A percentile compares a stretch with the other conserved stretches of the same genome.
Evolutionary conservation across 306 rosid species (phyloP).

Genomic region (Corylus americana): DNA sequence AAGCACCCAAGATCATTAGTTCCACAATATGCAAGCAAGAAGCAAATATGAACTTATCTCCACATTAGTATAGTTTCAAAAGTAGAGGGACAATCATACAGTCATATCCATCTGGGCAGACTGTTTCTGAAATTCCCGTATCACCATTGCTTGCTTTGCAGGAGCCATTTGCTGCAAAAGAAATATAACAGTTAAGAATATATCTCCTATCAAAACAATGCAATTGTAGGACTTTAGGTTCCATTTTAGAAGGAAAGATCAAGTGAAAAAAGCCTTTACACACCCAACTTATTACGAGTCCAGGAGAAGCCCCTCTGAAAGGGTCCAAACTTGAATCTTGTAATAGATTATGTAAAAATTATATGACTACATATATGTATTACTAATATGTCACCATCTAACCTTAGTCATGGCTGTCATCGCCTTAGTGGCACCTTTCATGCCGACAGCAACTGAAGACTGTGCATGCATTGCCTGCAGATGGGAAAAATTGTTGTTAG

Average conservation of each 20-base stretch:
- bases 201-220: background rate
- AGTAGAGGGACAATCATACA: constrained; percentile 54
- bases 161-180: constrained; percentile 94
- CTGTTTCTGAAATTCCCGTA: constrained; percentile 88
- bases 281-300: background rate
- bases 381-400: background rate
- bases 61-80: constrained; percentile 13
- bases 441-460: constrained; percentile 90
- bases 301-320: background rate
- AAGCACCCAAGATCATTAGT: constrained; percentile 23
- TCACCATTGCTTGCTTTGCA: constrained; percentile 74
- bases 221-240: background rate
- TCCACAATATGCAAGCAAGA: constrained; percentile 20
- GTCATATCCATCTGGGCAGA: constrained; percentile 99
- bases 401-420: constrained; percentile 95
- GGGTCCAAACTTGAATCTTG: constrained; percentile 1
- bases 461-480: constrained; percentile 92
- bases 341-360: background rate
- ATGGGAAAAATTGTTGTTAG: constrained; percentile 25
- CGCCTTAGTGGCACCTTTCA: constrained; percentile 91
- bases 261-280: background rate
- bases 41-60: constrained; percentile 8
- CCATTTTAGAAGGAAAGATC: background rate
- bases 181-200: constrained; percentile 25
- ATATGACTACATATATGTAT: background rate